phyloP scores from a whole-genome alignment of 768 basidiomycete species.

The Auriscalpium orientale region DNA sequence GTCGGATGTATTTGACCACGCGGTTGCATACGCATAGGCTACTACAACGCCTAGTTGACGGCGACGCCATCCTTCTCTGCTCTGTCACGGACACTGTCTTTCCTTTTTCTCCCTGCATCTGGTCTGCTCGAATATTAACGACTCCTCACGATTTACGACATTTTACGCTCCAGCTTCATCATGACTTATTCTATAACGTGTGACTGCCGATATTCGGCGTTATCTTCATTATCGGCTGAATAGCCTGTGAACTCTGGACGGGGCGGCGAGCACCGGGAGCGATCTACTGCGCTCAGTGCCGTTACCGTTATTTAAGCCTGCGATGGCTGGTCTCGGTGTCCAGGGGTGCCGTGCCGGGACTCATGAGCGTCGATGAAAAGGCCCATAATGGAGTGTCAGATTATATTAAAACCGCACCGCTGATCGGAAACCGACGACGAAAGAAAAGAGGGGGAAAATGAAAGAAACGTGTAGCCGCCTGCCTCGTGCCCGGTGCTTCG shows the following conservation, averaged over 20 bases:
- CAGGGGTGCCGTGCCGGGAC: background rate
- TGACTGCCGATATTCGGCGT: background rate
- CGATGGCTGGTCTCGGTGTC: too few species aligned
- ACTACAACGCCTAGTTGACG: conserved; percentile 42
- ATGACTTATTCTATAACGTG: conserved; percentile 8
- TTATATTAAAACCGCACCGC: conserved; percentile 13
- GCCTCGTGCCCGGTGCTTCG: conserved; percentile 11
- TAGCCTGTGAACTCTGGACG: conserved; percentile 7
- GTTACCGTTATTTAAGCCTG: too few species aligned
- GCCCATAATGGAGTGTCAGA: background rate
- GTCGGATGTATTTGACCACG: conserved; percentile 8
- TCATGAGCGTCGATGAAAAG: background rate
- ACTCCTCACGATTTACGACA: conserved; percentile 19
- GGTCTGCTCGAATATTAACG: conserved; percentile 22
- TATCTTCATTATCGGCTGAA: conserved; percentile 3
- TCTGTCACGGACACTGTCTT: conserved; percentile 24
- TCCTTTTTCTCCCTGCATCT: conserved; percentile 24
- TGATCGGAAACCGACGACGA: conserved; percentile 16
- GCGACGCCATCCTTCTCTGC: conserved; percentile 3
- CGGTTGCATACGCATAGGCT: conserved; percentile 16
- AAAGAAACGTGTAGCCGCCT: conserved; percentile 15
- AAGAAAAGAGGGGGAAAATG: conserved; percentile 16
- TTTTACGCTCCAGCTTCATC: conserved; percentile 10
- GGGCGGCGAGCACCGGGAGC: too few species aligned
- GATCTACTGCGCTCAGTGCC: too few species aligned